These are phyloP conservation scores for Penicillium subrubescens DNA, from an alignment of 495 filamentous ascomycete genomes.

Conservation along the genomic window DNA sequence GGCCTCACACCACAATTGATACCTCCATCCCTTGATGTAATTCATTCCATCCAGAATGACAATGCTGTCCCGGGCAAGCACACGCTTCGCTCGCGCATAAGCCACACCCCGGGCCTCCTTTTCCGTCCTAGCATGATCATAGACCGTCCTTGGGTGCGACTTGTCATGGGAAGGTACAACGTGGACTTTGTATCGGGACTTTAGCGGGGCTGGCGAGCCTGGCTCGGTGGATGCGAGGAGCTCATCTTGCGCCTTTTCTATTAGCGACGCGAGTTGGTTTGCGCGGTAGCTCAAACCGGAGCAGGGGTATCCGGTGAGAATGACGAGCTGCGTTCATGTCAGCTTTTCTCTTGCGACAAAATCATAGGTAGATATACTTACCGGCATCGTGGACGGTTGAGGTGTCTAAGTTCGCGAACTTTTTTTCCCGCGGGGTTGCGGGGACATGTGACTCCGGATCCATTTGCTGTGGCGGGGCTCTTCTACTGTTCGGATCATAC, in stretches of 20 bases:
- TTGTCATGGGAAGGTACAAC: constrained; percentile 59
- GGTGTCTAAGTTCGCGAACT: constrained; percentile 16
- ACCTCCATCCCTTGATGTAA: constrained; percentile 97
- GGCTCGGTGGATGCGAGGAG: constrained; percentile 56
- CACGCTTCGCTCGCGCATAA: constrained; percentile 83
- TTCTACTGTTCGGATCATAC: not conserved
- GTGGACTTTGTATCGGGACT: constrained; percentile 54
- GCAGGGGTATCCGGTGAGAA: constrained; percentile 88
- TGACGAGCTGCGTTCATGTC: constrained; percentile 67
- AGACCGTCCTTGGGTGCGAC: constrained; percentile 49
- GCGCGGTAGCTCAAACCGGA: constrained; percentile 92
- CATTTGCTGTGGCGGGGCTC: not conserved
- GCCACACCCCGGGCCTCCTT: constrained; percentile 89
- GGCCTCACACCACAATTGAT: constrained; percentile 93
- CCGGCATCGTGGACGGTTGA: constrained; percentile 35
- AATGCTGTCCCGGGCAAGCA: constrained; percentile 74
- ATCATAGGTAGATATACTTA: constrained; percentile 17
- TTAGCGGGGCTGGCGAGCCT: constrained; percentile 43
- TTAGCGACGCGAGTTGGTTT: constrained; percentile 64
- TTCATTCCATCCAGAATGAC: constrained; percentile 90
- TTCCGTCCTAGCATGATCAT: constrained; percentile 67
- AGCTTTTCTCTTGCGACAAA: not conserved
- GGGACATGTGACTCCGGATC: constrained; percentile 34
- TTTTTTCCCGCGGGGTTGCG: constrained; percentile 33
- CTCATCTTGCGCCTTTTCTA: constrained; percentile 44